Base-by-base conservation (phyloP, 208 protist species). In the Crithidia brevicula region DNA sequence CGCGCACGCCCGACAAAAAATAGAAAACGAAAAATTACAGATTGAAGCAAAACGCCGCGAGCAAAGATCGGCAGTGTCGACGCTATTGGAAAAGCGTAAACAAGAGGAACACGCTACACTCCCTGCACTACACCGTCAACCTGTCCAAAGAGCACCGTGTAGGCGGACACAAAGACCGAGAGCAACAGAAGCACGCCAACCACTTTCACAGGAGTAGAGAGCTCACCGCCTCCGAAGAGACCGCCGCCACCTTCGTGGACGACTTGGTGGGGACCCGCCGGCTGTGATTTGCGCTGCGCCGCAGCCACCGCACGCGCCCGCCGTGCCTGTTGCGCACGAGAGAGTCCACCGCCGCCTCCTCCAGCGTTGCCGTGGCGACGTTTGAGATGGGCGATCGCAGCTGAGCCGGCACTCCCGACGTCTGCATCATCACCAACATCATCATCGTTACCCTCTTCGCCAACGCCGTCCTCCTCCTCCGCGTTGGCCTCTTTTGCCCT, bases 271-370 rank as follows among this genome's bases (percentile, higher is more conserved):
- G 28, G 30, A 3, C 31, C 38, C 9, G 45, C 40, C 22, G 16
- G 22, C 4, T 72, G 64, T 60, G 50, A 70, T 11, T 71, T 49
- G 30, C 69, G 62, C 22, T 57, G 67, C 38, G 57, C 52, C 5
- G 67, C 61, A 1, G 56, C 67, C 8, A 23, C 49, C 34, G 85
- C 75, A 31, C 72, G 59, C 18, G 81, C 77, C 30, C 81, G 82
- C 2, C 85, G 73, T 22, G 85, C 75, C 40, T 85, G 78, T 67
- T 91, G 81, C 33, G 83, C 68, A 25, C 81, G 67, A 3, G 79
- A 85, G 23, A 66, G 57, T 9, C 71, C 66, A 10, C 36, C n/a
- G 38, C 16, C 36, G 13, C 16, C 56, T 16, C 61, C 51, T 20
- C n/a, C 30, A 34, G 5, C 40, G 20, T 40, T 54, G 15, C 58